Base-by-base conservation (phyloP, 2,329 filamentous ascomycete genomes). In the Aspergillus ochraceoroseus region DNA sequence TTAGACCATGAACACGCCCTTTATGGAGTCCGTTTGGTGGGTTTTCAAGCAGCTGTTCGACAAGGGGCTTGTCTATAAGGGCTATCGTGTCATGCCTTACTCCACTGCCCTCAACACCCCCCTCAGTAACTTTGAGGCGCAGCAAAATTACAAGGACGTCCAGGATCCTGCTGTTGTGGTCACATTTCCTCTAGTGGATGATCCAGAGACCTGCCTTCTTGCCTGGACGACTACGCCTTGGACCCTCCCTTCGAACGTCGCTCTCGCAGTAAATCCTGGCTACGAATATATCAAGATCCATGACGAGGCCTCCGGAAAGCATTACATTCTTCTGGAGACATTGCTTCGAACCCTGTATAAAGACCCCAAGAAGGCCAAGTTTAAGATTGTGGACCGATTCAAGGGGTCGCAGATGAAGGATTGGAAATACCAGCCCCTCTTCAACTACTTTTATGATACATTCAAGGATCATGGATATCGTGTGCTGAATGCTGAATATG, bases 11-110 rank as follows among this genome's bases (percentile, higher is more conserved):
- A 84, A 96, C 63, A 76, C 83, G n/a, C 82, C 73, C 13, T 96
- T 94, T 69, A 96, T 95, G 90, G 90, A 95, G 70, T 84, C 85
- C 0, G 80, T 86, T 51, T 96, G 90, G 90, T 95, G 90, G 89
- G 85, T 92, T 12, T 95, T 95, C 73, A 94, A 92, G 71, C 80
- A 90, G 62, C 75, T 95, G 15, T 94, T 87, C 63, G 85, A 94
- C 55, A 94, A 95, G 68, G 85, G 81, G 41, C 74, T 84, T 47
- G 87, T 95, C 40, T 96, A 95, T 64, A 85, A 87, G 53, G 89
- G 87, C 29, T 85, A 92, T 66, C 81, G 83, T 59, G 87, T 96
- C 48, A 92, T 96, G 86, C 90, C 90, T 8, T 96, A 92, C 66
- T 95, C 87, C 19, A 95, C 88, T 2, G 87, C 83, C 11, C 76